phyloP scores from a whole-genome alignment of 2,329 filamentous ascomycete genomes.

The Alternaria alternata region DNA sequence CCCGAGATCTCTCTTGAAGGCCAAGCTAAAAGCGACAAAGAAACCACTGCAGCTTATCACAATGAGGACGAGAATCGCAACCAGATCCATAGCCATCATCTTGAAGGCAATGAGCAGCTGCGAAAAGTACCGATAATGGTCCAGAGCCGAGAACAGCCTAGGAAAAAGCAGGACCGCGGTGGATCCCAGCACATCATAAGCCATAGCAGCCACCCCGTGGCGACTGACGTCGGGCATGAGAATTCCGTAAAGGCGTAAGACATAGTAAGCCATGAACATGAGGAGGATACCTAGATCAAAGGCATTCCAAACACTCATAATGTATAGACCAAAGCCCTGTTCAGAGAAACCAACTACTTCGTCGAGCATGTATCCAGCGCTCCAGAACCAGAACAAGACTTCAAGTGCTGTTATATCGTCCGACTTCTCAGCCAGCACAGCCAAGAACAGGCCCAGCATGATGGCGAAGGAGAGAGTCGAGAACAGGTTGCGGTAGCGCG shows the following conservation, averaged over 20 bases:
- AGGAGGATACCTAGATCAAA: constrained; percentile 92
- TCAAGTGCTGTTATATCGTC: constrained; percentile 84
- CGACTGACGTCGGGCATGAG: constrained; percentile 76
- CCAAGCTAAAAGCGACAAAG: constrained; percentile 91
- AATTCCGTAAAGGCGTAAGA: constrained; percentile 86
- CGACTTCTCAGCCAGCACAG: constrained; percentile 79
- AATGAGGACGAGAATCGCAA: constrained; percentile 84
- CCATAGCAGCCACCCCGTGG: constrained; percentile 78
- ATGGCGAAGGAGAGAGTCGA: constrained; percentile 88
- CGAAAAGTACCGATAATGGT: constrained; percentile 96
- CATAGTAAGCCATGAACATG: constrained; percentile 87
- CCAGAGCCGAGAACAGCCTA: constrained; percentile 88
- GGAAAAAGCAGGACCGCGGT: constrained; percentile 91
- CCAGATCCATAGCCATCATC: constrained; percentile 89
- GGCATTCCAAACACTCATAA: constrained; percentile 97
- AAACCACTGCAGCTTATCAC: constrained; percentile 91
- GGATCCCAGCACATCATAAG: constrained; percentile 92
- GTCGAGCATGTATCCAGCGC: constrained; percentile 94
- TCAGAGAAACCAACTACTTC: constrained; percentile 96
- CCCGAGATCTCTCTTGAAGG: constrained; percentile 73
- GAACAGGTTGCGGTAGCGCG: constrained; percentile 88
- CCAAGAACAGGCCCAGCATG: constrained; percentile 83
- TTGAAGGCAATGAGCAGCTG: constrained; percentile 93
- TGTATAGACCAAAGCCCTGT: constrained; percentile 93
- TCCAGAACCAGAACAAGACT: constrained; percentile 97